A percentile compares a stretch with the other conserved stretches of the same genome.
Conservation (phyloP, 331 rosid genomes). For the Cydonia oblonga region DNA sequence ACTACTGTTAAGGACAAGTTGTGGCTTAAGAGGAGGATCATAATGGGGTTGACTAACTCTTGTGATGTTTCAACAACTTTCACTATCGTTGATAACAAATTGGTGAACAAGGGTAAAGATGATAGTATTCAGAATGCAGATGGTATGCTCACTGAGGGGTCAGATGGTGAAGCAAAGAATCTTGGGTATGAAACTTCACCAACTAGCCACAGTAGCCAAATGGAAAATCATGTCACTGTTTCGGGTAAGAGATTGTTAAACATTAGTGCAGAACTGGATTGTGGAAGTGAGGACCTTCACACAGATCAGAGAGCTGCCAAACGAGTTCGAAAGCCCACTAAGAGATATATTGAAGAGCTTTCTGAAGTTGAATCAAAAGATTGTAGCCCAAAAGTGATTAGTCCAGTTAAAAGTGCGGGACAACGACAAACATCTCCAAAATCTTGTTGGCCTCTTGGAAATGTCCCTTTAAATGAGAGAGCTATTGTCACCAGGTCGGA, state of each 20-base stretch:
- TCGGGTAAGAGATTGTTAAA: constrained; percentile 28
- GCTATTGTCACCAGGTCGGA: constrained; percentile 53
- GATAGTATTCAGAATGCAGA: constrained; percentile 36
- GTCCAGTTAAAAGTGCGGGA: constrained; percentile 32
- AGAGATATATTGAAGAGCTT: constrained; percentile 94
- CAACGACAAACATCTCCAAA: constrained; percentile 32
- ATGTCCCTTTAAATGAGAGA: constrained; percentile 42
- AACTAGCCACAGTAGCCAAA: constrained; percentile 20
- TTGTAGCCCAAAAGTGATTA: constrained; percentile 28
- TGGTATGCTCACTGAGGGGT: constrained; percentile 19
- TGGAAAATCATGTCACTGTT: constrained; percentile 39
- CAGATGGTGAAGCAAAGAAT: constrained; percentile 22
- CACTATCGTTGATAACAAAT: constrained; percentile 45
- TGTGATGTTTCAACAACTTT: constrained; percentile 71
- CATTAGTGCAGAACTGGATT: constrained; percentile 32
- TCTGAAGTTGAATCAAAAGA: constrained; percentile 75
- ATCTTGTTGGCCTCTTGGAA: constrained; percentile 34
- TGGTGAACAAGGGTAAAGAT: constrained; percentile 32
- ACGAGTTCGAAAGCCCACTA: constrained; percentile 90
- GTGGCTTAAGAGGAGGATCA: constrained; percentile 92
- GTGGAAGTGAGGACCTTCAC: constrained; percentile 36
- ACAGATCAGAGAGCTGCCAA: constrained; percentile 54
- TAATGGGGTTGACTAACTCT: constrained; percentile 87
- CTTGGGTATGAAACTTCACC: constrained; percentile 30
- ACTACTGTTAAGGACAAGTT: constrained; percentile 86